Evolutionary conservation across 208 protist genomes (phyloP).

Genomic region (Leishmania lainsoni): DNA sequence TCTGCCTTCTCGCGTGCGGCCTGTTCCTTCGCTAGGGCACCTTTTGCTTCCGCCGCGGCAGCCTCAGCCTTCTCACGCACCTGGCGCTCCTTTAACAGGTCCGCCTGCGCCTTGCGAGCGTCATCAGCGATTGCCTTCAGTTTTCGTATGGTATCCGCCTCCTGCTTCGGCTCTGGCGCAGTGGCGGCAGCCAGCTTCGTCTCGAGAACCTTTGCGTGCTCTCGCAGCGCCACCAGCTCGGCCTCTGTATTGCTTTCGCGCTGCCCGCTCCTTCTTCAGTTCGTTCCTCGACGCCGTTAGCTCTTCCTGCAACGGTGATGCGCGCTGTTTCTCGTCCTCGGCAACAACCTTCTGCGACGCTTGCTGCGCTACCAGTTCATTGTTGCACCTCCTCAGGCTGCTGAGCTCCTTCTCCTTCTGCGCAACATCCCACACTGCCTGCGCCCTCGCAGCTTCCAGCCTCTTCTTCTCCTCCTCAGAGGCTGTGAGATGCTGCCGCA

Average conservation of each 20-base stretch:
- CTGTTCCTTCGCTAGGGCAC: constrained; percentile 31
- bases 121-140: constrained; percentile 34
- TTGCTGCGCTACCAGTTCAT: constrained; percentile 19
- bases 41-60: constrained; percentile 10
- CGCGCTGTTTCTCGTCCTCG: constrained; percentile 18
- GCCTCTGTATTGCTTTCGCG: constrained; percentile 16
- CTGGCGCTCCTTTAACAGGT: constrained; percentile 41
- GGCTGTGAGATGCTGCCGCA: constrained; percentile 22
- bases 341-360: constrained; percentile 24
- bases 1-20: constrained; percentile 43
- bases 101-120: constrained; percentile 26
- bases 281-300: constrained; percentile 11
- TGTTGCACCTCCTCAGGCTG: constrained; percentile 14
- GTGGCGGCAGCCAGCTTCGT: constrained; percentile 1
- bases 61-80: constrained; percentile 30
- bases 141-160: constrained; percentile 22
- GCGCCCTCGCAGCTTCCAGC: constrained; percentile 16
- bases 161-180: constrained; percentile 3
- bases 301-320: constrained; percentile 12
- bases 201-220: constrained; percentile 17
- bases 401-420: constrained; percentile 25
- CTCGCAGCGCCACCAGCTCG: constrained; percentile 16
- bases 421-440: constrained; percentile 5
- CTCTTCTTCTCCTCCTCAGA: constrained; percentile 24
- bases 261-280: constrained; percentile 23